Evolutionary conservation across 352 stramenopile genomes (phyloP).

Genomic region (Phytophthora aleatoria): DNA sequence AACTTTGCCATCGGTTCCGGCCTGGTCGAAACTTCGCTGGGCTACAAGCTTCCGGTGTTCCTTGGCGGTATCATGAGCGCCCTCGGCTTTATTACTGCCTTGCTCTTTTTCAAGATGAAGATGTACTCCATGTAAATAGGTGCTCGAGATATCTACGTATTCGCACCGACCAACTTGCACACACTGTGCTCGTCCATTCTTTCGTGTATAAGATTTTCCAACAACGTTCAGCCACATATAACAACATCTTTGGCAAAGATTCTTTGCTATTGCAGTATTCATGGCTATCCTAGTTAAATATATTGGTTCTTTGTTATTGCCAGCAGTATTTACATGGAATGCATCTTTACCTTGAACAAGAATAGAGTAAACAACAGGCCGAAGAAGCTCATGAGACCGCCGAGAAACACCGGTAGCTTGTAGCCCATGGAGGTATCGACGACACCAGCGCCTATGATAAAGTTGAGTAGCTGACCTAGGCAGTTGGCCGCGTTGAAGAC

Average conservation of each 20-base stretch:
- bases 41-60: conserved; percentile 66
- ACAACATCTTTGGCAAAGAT: too few species aligned
- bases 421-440: conserved; percentile 27
- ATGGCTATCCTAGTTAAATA: too few species aligned
- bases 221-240: too few species aligned
- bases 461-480: conserved; percentile 32
- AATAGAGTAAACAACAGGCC: conserved; percentile 44
- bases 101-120: conserved; percentile 64
- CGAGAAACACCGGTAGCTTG: conserved; percentile 29
- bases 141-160: too few species aligned
- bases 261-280: not conserved
- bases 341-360: conserved; percentile 52
- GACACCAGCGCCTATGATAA: conserved; percentile 20
- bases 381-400: conserved; percentile 29
- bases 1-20: conserved; percentile 63
- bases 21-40: conserved; percentile 60
- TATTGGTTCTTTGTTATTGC: too few species aligned
- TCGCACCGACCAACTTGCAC: not conserved
- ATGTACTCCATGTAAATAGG: conserved; percentile 66
- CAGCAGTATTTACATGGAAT: conserved; percentile 30
- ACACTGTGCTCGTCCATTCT: not conserved
- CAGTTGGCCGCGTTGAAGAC: conserved; percentile 34
- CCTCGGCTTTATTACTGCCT: conserved; percentile 53
- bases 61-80: conserved; percentile 64
- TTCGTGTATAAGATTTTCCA: not conserved